Conservation (phyloP, 345 rosid species). For the Turnera subulata region DNA sequence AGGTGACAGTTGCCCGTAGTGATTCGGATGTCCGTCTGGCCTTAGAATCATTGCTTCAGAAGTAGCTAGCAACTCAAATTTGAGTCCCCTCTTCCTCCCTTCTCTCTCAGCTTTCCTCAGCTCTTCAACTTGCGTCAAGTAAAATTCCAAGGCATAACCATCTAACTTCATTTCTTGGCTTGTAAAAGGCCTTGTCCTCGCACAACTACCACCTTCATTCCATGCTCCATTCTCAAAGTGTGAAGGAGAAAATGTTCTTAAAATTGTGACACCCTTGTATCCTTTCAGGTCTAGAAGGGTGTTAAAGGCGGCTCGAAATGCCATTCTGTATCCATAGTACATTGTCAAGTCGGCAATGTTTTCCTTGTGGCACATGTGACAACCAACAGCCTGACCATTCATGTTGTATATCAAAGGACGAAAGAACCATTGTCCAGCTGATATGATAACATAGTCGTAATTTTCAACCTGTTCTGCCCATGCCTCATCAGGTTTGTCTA, state of each 20-base stretch:
- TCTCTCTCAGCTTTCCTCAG: conserved; percentile 32
- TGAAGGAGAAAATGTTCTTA: conserved; percentile 51
- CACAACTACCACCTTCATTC: conserved; percentile 64
- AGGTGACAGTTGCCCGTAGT: conserved; percentile 26
- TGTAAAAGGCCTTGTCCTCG: conserved; percentile 43
- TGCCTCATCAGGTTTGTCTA: conserved; percentile 44
- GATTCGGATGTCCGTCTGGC: conserved; percentile 62
- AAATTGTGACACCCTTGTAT: conserved; percentile 36
- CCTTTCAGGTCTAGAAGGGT: conserved; percentile 33
- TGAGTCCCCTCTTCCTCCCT: conserved; percentile 39
- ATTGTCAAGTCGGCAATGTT: conserved; percentile 29
- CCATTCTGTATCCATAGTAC: conserved; percentile 55
- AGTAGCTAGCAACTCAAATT: conserved; percentile 33
- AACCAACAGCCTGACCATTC: conserved; percentile 32
- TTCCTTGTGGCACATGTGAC: conserved; percentile 32
- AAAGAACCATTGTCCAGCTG: conserved; percentile 60
- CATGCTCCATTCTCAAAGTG: conserved; percentile 69
- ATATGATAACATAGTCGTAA: conserved; percentile 47
- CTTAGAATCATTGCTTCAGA: conserved; percentile 55
- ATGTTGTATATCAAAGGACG: conserved; percentile 37
- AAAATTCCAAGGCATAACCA: conserved; percentile 42
- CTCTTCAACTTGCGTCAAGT: conserved; percentile 40
- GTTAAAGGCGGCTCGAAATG: conserved; percentile 48
- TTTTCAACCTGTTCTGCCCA: conserved; percentile 39
- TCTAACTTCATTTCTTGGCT: conserved; percentile 40